phyloP scores from a whole-genome alignment of 1,284 basidiomycete genomes.

The Somion occarium region DNA sequence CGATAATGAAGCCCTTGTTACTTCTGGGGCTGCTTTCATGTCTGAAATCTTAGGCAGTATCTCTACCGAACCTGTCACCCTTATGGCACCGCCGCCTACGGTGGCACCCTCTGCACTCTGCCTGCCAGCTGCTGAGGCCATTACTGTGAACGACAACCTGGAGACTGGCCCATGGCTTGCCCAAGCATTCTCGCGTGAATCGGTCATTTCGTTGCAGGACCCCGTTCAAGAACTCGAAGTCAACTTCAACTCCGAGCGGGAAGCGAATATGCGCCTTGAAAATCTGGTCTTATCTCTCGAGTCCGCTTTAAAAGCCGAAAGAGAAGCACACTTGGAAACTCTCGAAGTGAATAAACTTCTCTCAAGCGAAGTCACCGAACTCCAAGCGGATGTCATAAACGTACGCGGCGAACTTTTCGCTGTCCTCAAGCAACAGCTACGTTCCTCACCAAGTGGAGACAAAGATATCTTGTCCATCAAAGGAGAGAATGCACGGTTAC shows the following conservation, averaged over 20 bases:
- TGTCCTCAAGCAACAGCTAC: conserved; percentile 19
- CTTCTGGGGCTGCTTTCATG: not conserved
- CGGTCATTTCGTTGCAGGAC: conserved; percentile 23
- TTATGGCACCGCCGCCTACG: not conserved
- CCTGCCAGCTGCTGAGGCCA: not conserved
- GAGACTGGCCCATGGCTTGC: not conserved
- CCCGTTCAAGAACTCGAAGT: conserved; percentile 12
- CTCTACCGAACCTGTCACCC: conserved; percentile 3
- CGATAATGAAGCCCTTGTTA: conserved; percentile 1
- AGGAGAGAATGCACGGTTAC: conserved; percentile 25
- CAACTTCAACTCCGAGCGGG: conserved; percentile 2
- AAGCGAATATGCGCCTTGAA: conserved; percentile 8
- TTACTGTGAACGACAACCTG: not conserved
- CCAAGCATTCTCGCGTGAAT: not conserved
- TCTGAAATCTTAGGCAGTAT: conserved; percentile 6
- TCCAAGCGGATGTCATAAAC: conserved; percentile 25
- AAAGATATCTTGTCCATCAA: conserved; percentile 18
- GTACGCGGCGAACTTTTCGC: conserved; percentile 27
- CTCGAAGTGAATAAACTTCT: conserved; percentile 11
- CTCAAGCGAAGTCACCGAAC: conserved; percentile 9
- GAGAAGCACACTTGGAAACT: conserved; percentile 13
- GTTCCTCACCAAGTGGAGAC: conserved; percentile 5
- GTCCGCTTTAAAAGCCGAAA: conserved; percentile 14
- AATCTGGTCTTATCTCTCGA: conserved; percentile 16
- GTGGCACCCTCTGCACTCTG: conserved; percentile 11